These are phyloP conservation scores for Plasmodium adleri DNA, from an alignment of 169 alveolate genomes.

Conservation along the genomic window DNA sequence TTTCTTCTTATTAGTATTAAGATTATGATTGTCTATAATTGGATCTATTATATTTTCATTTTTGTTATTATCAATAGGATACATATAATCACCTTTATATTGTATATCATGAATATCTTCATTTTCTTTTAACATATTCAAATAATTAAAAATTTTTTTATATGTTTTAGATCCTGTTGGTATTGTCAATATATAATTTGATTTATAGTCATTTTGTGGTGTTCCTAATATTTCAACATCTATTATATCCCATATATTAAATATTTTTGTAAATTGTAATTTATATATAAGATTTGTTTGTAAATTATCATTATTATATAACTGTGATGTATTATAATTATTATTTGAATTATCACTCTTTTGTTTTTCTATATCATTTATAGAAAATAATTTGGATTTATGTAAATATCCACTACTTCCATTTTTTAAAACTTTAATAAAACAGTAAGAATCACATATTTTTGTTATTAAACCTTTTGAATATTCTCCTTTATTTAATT, in stretches of 20 bases:
- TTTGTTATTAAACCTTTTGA: conserved; percentile 67
- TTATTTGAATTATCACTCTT: background rate
- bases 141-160: background rate
- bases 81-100: background rate
- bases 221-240: conserved; percentile 31
- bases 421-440: conserved; percentile 52
- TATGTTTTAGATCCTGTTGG: conserved; percentile 38
- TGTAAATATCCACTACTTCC: conserved; percentile 67
- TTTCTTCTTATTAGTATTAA: background rate
- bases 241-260: conserved; percentile 73
- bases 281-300: background rate
- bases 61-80: background rate
- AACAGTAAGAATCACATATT: conserved; percentile 46
- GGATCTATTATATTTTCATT: background rate
- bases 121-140: background rate
- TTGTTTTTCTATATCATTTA: background rate
- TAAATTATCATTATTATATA: background rate
- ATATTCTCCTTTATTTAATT: conserved; percentile 18
- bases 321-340: background rate
- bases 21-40: background rate
- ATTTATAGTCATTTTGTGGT: conserved; percentile 17
- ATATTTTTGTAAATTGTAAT: conserved; percentile 14
- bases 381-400: conserved; percentile 20
- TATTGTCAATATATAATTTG: conserved; percentile 40
- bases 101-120: background rate